phyloP scores from a whole-genome alignment of 495 filamentous ascomycete genomes.

The Chlorociboria aeruginascens region DNA sequence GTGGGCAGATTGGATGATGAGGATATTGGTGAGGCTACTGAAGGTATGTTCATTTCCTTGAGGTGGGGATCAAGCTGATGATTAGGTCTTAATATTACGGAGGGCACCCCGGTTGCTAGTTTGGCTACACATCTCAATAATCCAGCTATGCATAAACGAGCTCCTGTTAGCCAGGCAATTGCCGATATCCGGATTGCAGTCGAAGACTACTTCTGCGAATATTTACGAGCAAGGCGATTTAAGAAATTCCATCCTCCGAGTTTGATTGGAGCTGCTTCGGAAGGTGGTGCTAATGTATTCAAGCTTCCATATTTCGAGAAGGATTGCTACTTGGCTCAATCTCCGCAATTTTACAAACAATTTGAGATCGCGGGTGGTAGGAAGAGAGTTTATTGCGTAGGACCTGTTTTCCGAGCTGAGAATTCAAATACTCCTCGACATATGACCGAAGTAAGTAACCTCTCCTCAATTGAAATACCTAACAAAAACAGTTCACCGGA shows the following conservation, averaged over 20 bases:
- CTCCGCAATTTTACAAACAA: slow-evolving; percentile 92
- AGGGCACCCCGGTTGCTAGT: slow-evolving; percentile 56
- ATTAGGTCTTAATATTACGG: slow-evolving; percentile 28
- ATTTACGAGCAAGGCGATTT: slow-evolving; percentile 64
- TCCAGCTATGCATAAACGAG: slow-evolving; percentile 81
- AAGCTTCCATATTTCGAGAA: slow-evolving; percentile 82
- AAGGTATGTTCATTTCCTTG: slow-evolving; percentile 45
- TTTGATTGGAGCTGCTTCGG: slow-evolving; percentile 79
- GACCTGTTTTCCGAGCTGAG: slow-evolving; percentile 90
- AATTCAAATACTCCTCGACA: slow-evolving; percentile 94
- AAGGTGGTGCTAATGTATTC: slow-evolving; percentile 91
- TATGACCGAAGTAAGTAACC: slow-evolving; percentile 58
- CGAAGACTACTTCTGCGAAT: slow-evolving; percentile 66
- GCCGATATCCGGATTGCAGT: slow-evolving; percentile 65
- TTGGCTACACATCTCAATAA: slow-evolving; percentile 74
- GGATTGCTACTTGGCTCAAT: slow-evolving; percentile 76
- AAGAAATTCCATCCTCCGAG: slow-evolving; percentile 85
- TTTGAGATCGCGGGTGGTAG: slow-evolving; percentile 90
- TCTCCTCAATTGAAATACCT: neutral
- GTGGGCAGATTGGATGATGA: slow-evolving; percentile 53
- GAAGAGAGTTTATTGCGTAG: slow-evolving; percentile 79
- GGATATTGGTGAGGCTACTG: slow-evolving; percentile 38
- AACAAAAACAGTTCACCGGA: slow-evolving; percentile 60
- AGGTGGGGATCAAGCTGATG: slow-evolving; percentile 16
- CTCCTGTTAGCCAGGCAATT: slow-evolving; percentile 80